A percentile compares a stretch with the other conserved stretches of the same genome.
phyloP scores from a whole-genome alignment of 441 rosid genomes.

The Erodium trifolium region DNA sequence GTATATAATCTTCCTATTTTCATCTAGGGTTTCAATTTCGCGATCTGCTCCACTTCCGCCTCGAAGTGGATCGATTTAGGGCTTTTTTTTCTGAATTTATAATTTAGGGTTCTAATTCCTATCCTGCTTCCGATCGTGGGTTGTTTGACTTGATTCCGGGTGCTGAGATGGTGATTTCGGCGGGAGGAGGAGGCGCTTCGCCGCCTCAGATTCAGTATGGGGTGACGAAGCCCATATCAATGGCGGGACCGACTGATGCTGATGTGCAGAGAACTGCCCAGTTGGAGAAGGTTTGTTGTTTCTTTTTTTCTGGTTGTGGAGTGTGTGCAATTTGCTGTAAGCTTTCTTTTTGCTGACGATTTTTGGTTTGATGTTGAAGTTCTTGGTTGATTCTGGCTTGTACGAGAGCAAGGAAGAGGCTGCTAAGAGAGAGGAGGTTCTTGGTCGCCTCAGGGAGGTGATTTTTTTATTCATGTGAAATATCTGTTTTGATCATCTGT shows the following conservation, averaged over 20 bases:
- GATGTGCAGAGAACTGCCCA: constrained; percentile 40
- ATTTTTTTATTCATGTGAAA: not conserved
- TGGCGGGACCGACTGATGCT: constrained; percentile 42
- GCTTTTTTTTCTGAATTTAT: not conserved
- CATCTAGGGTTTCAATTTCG: not conserved
- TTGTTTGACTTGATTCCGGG: no score
- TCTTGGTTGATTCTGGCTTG: constrained; percentile 44
- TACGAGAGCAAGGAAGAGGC: constrained; percentile 58
- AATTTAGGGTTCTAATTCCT: constrained; percentile 7
- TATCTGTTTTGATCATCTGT: no score
- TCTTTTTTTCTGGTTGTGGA: not conserved
- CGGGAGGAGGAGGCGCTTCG: constrained; percentile 23
- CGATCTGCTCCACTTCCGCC: not conserved
- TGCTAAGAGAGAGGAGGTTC: constrained; percentile 42
- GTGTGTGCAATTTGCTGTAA: not conserved
- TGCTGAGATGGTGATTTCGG: constrained; percentile 30
- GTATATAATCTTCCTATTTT: not conserved
- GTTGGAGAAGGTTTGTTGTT: constrained; percentile 41
- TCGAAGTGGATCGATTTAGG: not conserved
- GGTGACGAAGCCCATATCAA: constrained; percentile 47
- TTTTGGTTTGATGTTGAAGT: constrained; percentile 25
- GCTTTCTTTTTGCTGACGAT: not conserved
- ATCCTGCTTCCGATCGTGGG: no score
- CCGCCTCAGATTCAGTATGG: constrained; percentile 29
- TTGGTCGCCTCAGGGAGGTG: constrained; percentile 45